phyloP scores from a whole-genome alignment of 2,329 filamentous ascomycete species.

The Calonectria leucothoes region DNA sequence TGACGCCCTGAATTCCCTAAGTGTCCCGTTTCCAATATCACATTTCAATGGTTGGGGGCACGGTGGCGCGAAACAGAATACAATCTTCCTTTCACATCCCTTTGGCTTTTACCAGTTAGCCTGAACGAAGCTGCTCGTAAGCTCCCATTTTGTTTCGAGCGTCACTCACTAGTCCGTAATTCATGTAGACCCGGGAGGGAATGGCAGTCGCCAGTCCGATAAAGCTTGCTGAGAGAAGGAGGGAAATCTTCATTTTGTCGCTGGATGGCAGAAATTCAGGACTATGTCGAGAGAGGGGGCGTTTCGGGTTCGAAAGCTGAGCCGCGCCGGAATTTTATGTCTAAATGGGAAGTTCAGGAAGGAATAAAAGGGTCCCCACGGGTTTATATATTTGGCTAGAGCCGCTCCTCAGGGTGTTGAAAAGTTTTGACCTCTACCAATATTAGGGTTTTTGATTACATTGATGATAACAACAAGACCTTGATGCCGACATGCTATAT shows the following conservation, averaged over 20 bases:
- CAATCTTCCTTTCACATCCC: neutral
- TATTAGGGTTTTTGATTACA: neutral
- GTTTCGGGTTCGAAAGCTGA: neutral
- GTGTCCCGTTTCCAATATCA: neutral
- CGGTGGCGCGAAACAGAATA: neutral
- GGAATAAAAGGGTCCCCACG: neutral
- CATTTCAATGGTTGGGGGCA: neutral
- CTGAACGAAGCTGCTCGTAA: neutral
- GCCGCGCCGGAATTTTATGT: neutral
- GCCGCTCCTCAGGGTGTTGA: neutral
- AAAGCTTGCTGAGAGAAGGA: neutral
- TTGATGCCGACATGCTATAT: no score
- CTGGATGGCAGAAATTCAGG: neutral
- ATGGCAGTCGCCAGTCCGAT: neutral
- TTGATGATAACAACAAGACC: no score
- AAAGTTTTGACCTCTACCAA: neutral
- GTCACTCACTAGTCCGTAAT: neutral
- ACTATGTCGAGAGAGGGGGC: neutral
- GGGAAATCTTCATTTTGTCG: neutral
- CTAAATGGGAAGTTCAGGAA: neutral
- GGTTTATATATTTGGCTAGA: neutral
- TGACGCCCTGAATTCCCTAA: accelerated
- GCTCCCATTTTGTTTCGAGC: neutral
- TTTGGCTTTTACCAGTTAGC: neutral
- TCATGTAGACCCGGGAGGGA: neutral